Percentiles rank a stretch among this genome's conserved stretches.
phyloP scores from a whole-genome alignment of 1,284 basidiomycete genomes.

The Phellopilus nigrolimitatus region DNA sequence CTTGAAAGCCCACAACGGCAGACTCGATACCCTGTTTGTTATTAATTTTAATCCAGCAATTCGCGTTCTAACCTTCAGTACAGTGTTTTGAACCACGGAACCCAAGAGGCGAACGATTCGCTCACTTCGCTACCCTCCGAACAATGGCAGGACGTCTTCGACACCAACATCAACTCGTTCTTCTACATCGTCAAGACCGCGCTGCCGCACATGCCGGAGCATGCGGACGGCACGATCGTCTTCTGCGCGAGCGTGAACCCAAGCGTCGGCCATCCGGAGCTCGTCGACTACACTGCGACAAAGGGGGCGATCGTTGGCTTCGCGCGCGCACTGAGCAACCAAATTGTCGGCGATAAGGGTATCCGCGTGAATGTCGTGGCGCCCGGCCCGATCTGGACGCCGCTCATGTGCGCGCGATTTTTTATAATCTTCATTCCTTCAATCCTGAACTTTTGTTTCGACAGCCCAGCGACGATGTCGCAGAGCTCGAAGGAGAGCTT shows the following conservation, averaged over 20 bases:
- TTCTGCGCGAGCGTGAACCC: slow-evolving; percentile 48
- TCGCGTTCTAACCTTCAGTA: background rate
- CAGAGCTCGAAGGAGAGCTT: slow-evolving; percentile 42
- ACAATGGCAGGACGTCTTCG: slow-evolving; percentile 51
- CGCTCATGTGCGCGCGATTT: slow-evolving; percentile 35
- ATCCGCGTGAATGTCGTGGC: slow-evolving; percentile 50
- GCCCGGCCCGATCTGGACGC: slow-evolving; percentile 52
- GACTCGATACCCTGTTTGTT: slow-evolving; percentile 42
- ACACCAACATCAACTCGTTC: slow-evolving; percentile 45
- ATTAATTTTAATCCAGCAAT: background rate
- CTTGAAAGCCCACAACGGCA: slow-evolving; percentile 34
- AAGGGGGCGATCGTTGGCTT: slow-evolving; percentile 52
- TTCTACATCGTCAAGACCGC: slow-evolving; percentile 50
- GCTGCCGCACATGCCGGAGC: slow-evolving; percentile 35
- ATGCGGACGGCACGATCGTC: slow-evolving; percentile 38
- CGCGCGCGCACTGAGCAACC: slow-evolving; percentile 43
- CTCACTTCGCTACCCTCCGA: slow-evolving; percentile 40
- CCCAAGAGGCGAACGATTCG: slow-evolving; percentile 43
- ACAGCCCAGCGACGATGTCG: slow-evolving; percentile 42
- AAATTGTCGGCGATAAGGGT: slow-evolving; percentile 46
- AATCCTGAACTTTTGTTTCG: background rate
- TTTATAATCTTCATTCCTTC: slow-evolving; percentile 14
- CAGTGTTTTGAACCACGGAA: slow-evolving; percentile 50
- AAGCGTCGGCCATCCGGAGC: slow-evolving; percentile 47
- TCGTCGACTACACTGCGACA: slow-evolving; percentile 52